These are phyloP conservation scores for Mucor irregularis DNA, from an alignment of 371 early-diverging fungal species.

Conservation along the genomic window DNA sequence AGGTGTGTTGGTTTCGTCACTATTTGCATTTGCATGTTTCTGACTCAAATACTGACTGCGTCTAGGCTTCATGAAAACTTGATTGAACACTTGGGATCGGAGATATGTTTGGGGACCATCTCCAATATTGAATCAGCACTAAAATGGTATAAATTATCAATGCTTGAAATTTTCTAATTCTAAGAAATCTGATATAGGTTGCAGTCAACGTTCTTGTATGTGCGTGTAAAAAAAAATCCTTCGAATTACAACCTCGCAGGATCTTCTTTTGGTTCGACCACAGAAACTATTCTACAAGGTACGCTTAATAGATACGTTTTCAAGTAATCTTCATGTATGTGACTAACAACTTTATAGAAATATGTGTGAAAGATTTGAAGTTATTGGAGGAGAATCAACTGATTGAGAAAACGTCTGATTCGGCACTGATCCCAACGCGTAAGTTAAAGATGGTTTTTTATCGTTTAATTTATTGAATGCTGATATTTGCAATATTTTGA, in stretches of 20 bases:
- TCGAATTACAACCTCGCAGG: slow-evolving; percentile 56
- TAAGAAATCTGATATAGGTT: slow-evolving; percentile 58
- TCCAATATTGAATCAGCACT: slow-evolving; percentile 52
- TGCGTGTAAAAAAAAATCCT: slow-evolving; percentile 66
- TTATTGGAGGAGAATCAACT: slow-evolving; percentile 24
- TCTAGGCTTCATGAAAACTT: slow-evolving; percentile 68
- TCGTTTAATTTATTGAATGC: not conserved
- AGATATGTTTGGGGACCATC: slow-evolving; percentile 78
- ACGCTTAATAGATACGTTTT: too few relatives aligned
- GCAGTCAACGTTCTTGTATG: slow-evolving; percentile 73
- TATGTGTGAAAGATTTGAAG: slow-evolving; percentile 55
- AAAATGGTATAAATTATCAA: slow-evolving; percentile 62
- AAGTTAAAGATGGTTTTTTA: not conserved
- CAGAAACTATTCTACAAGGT: slow-evolving; percentile 54
- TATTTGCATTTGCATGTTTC: too few relatives aligned
- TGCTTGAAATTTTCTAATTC: too few relatives aligned
- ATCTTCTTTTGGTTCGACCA: not conserved
- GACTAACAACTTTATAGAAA: slow-evolving; percentile 29
- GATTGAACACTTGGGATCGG: slow-evolving; percentile 83
- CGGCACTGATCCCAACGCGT: slow-evolving; percentile 20
- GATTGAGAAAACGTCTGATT: slow-evolving; percentile 6
- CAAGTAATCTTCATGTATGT: not conserved
- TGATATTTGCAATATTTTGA: not conserved
- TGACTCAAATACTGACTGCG: not conserved
- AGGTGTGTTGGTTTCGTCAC: slow-evolving; percentile 26